These are phyloP conservation scores for Ammopiptanthus mongolicus DNA, from an alignment of 306 rosid genomes.

Conservation along the genomic window DNA sequence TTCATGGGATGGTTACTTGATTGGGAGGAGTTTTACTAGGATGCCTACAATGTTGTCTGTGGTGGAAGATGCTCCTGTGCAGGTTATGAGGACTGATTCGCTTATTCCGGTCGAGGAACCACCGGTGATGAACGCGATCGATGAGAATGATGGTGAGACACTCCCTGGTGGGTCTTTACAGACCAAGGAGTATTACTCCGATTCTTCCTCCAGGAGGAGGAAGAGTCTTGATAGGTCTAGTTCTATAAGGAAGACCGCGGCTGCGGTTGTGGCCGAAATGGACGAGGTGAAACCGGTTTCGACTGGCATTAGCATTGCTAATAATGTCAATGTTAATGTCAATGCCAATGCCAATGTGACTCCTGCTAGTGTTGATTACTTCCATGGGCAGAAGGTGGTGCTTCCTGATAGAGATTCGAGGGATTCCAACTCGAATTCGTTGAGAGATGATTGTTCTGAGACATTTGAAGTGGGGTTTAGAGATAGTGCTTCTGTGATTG, in stretches of 20 bases:
- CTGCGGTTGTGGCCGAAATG: constrained; percentile 91
- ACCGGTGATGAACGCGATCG: constrained; percentile 36
- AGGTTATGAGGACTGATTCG: constrained; percentile 56
- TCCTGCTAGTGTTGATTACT: constrained; percentile 53
- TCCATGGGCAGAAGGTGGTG: constrained; percentile 48
- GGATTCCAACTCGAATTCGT: constrained; percentile 68
- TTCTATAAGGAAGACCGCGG: constrained; percentile 86
- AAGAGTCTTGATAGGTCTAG: constrained; percentile 88
- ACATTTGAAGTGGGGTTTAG: constrained; percentile 52
- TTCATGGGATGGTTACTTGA: constrained; percentile 90
- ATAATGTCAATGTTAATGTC: not conserved
- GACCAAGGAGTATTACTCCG: constrained; percentile 80
- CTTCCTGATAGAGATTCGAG: constrained; percentile 50
- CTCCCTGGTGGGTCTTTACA: constrained; percentile 79
- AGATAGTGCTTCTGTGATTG: constrained; percentile 46
- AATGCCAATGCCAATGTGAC: constrained; percentile 54
- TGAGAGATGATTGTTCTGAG: constrained; percentile 80
- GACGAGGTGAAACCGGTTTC: constrained; percentile 78
- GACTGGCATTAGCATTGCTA: constrained; percentile 27
- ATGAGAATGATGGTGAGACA: constrained; percentile 50
- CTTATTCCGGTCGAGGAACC: constrained; percentile 85
- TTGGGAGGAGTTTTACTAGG: constrained; percentile 59
- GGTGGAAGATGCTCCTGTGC: constrained; percentile 87
- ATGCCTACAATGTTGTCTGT: constrained; percentile 94
- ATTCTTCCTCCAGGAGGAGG: constrained; percentile 73